Evolutionary conservation across 768 basidiomycete species (phyloP), one percentile per base, ranked within the genome.

Genomic region (Lactarius trivialis): DNA sequence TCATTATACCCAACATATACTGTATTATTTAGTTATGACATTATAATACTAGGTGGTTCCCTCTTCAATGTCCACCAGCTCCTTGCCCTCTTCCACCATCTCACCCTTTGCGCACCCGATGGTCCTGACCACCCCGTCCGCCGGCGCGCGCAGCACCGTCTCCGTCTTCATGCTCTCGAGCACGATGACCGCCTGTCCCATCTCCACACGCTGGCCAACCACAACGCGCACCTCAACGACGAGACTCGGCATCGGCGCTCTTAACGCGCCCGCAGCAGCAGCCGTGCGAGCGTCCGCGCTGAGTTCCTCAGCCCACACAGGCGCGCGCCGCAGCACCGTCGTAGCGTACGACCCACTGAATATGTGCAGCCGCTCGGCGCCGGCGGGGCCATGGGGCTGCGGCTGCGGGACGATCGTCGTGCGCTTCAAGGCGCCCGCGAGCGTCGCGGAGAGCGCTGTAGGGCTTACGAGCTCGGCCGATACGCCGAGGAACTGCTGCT

Each of bases 151-250:
- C 65, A 97, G 73, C 45, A 92, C 89, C 41, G 89, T 95, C 76
- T 96, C 93, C 66, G 93, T 97, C 83, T 98, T 98, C 94, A 97
- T 98, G 70, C 93, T 96, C 76, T 96, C 94, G 70, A 96, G 74
- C 6, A 95, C 84, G 33, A 93, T 85, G 9, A 93, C 79, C 8
- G 82, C 83, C 70, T 94, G 89, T 0, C 91, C 92, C 69, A 82
- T 85, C 74, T 87, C 85, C 43, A 97, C 89, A 15, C 73, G 77
- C 56, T 95, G 88, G 4, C 93, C 94, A 1, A 82, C 76, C 61
- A 79, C 79, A 36, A 95, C 93, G 19, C 81, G 81, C 55, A 97
- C 88, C 58, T 96, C 92, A 4, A 97, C 93, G 2, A 97, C 87
- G 55, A 93, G 79, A 71, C 91, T 91, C n/a, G 93, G 93, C 90